Evolutionary conservation across 192 early-diverging fungal species (phyloP).

Genomic region (Coemansia reversa): DNA sequence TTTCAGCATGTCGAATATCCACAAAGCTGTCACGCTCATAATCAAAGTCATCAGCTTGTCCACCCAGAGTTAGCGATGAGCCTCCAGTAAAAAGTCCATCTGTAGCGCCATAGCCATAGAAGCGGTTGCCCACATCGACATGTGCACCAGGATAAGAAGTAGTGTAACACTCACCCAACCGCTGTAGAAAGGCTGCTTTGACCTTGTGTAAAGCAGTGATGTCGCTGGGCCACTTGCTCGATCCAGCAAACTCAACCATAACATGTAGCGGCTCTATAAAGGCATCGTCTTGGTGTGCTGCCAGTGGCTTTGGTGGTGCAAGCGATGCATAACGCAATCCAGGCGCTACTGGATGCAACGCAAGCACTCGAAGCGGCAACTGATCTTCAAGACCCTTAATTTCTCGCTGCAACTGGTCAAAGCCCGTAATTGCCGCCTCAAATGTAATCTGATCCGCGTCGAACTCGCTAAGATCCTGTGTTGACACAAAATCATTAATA

Average conservation of each 20-base stretch:
- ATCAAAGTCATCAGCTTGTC: slow-evolving; percentile 21
- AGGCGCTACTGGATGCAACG: slow-evolving; percentile 40
- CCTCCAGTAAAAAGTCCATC: slow-evolving; percentile 53
- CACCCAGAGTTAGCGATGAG: slow-evolving; percentile 4
- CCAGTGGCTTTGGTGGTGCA: slow-evolving; percentile 42
- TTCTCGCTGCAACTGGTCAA: slow-evolving; percentile 33
- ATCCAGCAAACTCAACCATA: slow-evolving; percentile 79
- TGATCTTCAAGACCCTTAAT: slow-evolving; percentile 32
- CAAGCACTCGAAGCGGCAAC: slow-evolving; percentile 47
- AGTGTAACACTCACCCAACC: slow-evolving; percentile 63
- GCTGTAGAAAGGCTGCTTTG: slow-evolving; percentile 85
- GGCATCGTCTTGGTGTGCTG: slow-evolving; percentile 40
- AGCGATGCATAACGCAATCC: slow-evolving; percentile 64
- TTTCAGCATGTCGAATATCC: slow-evolving; percentile 65
- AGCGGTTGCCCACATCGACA: slow-evolving; percentile 45
- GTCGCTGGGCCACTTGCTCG: slow-evolving; percentile 88
- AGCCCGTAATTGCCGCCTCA: slow-evolving; percentile 30
- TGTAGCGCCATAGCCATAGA: slow-evolving; percentile 55
- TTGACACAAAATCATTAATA: slow-evolving; percentile 20
- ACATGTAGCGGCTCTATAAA: slow-evolving; percentile 75
- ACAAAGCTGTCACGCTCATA: slow-evolving; percentile 55
- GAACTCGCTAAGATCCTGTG: slow-evolving; percentile 13
- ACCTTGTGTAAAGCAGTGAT: slow-evolving; percentile 82
- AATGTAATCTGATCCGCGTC: slow-evolving; percentile 22
- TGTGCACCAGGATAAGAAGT: slow-evolving; percentile 38